Evolutionary conservation across 768 basidiomycete genomes (phyloP), one percentile per base, ranked within the genome.

Genomic region (Ramaria sp.): DNA sequence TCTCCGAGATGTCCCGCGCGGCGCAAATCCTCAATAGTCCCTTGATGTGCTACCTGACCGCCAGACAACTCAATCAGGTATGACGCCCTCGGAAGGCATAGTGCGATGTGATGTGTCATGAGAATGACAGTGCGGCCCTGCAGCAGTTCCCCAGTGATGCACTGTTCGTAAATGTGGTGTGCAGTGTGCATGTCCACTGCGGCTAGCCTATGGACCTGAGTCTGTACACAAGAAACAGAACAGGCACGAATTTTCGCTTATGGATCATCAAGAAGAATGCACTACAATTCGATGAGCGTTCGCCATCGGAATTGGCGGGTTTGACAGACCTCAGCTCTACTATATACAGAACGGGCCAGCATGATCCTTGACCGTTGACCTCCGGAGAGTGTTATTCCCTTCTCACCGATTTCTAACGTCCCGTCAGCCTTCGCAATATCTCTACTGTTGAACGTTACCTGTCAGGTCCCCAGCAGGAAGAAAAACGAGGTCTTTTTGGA

Each of bases 101-200:
- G 74, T 38, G 74, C 76, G 57, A 88, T 79, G 64, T 91, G 87
- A 65, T 94, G 91, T 0, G 90, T 91, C 53, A 92, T 87, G 17
- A 94, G 76, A 58, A 92, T 76, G 60, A 91, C 77, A 0, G 90
- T 92, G 15, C 90, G 75, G 51, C 74, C 77, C 15, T 70, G 69
- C 59, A 84, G 78, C 15, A 92, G 73, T 1, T 74, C 68, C 7
- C 90, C 83, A 9, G 72, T 71, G 15, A 92, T 69, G 60, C 86
- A 88, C 37, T 79, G 71, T 13, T 73, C 69, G 55, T 87, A 81
- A 19, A 94, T 68, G 62, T 86, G 83, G 45, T 78, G 76, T 7
- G 86, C 84, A 0, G 86, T 88, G 61, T 88, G 86, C 78, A 85
- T 85, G 64, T 87, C 85, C 1, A 87, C 84, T 0, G 84, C 84